Evolutionary conservation across 768 basidiomycete genomes (phyloP).

Genomic region (Naganishia vaughanmartiniae): DNA sequence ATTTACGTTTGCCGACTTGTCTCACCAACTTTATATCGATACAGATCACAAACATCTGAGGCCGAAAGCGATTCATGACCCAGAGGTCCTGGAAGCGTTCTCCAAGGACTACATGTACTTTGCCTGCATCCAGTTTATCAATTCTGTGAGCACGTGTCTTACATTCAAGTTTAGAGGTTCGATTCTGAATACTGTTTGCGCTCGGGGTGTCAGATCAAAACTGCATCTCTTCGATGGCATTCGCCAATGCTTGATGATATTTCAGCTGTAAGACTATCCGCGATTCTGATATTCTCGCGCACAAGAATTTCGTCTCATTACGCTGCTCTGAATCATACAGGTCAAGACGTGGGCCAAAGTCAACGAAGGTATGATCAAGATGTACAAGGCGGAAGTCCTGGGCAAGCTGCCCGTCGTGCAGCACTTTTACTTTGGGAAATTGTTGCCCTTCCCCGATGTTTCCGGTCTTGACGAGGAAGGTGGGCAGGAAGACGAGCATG

Average conservation of each 20-base stretch:
- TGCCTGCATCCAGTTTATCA: constrained; percentile 91
- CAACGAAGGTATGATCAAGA: constrained; percentile 93
- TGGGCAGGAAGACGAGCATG: constrained; percentile 36
- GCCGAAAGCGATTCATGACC: constrained; percentile 88
- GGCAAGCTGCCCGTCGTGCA: constrained; percentile 93
- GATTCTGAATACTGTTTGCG: not conserved
- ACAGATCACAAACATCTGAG: constrained; percentile 87
- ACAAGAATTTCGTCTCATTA: not conserved
- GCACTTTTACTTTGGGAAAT: constrained; percentile 88
- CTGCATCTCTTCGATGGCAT: constrained; percentile 93
- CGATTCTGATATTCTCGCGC: not conserved
- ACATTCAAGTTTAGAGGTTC: not conserved
- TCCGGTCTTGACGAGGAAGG: constrained; percentile 34
- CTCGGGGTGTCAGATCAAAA: constrained; percentile 68
- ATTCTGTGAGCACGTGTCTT: constrained; percentile 65
- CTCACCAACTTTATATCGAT: not conserved
- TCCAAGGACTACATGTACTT: constrained; percentile 93
- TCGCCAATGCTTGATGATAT: constrained; percentile 99
- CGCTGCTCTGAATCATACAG: constrained; percentile 13
- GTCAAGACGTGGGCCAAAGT: constrained; percentile 82
- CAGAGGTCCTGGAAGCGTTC: constrained; percentile 87
- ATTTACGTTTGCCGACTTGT: too few species aligned
- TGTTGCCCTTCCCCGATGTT: constrained; percentile 56
- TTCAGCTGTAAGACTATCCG: constrained; percentile 61
- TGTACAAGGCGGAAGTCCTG: constrained; percentile 93